Conservation (phyloP, 345 rosid genomes). For the Citrus trifoliata region DNA sequence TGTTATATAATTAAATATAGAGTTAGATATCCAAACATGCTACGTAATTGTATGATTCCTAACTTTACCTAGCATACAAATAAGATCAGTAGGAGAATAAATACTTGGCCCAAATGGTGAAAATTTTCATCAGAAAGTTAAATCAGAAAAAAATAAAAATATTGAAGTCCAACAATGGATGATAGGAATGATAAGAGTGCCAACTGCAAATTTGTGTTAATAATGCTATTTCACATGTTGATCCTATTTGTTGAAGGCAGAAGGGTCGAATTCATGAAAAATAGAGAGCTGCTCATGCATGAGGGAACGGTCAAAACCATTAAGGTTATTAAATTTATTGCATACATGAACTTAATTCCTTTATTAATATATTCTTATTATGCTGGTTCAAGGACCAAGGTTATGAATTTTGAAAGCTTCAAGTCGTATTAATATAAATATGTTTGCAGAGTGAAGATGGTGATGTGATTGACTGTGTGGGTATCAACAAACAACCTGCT, state of each 20-base stretch:
- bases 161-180: background rate
- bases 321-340: background rate
- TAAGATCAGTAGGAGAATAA: background rate
- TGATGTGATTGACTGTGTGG: constrained; percentile 23
- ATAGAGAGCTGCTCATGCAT: background rate
- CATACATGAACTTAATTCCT: no score
- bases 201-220: background rate
- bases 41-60: background rate
- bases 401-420: background rate
- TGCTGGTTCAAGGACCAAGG: no score
- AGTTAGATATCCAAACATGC: background rate
- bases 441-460: constrained; percentile 1
- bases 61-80: background rate
- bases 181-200: background rate
- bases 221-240: background rate
- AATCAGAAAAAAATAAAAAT: background rate
- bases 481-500: constrained; percentile 29
- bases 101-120: background rate
- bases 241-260: background rate
- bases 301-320: constrained; percentile 3
- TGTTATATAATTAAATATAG: background rate
- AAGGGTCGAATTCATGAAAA: background rate
- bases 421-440: background rate
- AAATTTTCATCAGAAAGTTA: background rate
- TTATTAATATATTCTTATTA: no score